Conservation (phyloP, 2,329 filamentous ascomycete genomes). For the Pseudocercospora crystallina region DNA sequence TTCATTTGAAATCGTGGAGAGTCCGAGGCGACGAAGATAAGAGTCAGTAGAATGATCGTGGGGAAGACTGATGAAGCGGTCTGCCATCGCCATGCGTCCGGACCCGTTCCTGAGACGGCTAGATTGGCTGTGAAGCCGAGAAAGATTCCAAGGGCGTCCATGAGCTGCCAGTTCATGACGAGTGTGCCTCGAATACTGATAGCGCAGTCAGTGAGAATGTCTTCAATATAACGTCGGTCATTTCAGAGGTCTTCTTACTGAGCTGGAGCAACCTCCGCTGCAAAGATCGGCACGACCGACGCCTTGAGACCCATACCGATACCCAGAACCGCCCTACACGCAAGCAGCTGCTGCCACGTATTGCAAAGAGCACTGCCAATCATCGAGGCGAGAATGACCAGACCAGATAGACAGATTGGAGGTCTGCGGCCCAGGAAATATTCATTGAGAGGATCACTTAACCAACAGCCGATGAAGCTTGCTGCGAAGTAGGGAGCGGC, state of each 20-base stretch:
- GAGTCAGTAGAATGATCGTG: slow-evolving; percentile 27
- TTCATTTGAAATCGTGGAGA: slow-evolving; percentile 32
- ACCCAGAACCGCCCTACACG: slow-evolving; percentile 34
- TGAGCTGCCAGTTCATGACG: slow-evolving; percentile 36
- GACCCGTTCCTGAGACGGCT: too few species aligned
- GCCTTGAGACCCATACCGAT: slow-evolving; percentile 38
- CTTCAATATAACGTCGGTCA: too few species aligned
- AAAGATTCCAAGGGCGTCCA: slow-evolving; percentile 34
- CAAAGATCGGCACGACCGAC: slow-evolving; percentile 34
- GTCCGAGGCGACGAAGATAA: slow-evolving; percentile 30
- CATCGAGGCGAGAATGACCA: slow-evolving; percentile 32
- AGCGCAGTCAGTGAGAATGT: too few species aligned
- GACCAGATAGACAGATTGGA: slow-evolving; percentile 31
- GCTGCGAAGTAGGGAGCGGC: slow-evolving; percentile 36
- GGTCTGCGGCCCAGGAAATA: slow-evolving; percentile 32
- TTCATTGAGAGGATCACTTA: slow-evolving; percentile 36
- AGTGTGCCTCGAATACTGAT: slow-evolving; percentile 4
- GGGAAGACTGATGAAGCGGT: slow-evolving; percentile 30
- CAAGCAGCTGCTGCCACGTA: slow-evolving; percentile 32
- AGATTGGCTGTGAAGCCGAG: slow-evolving; percentile 32
- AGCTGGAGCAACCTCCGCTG: slow-evolving; percentile 33
- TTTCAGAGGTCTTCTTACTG: not conserved
- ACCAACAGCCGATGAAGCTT: not conserved
- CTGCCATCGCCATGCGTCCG: slow-evolving; percentile 30
- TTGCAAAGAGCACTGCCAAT: slow-evolving; percentile 31